Percentiles rank a stretch among this genome's conserved stretches.
phyloP scores from a whole-genome alignment of 1,139 yeast species.

The Suhomyces terraborum region DNA sequence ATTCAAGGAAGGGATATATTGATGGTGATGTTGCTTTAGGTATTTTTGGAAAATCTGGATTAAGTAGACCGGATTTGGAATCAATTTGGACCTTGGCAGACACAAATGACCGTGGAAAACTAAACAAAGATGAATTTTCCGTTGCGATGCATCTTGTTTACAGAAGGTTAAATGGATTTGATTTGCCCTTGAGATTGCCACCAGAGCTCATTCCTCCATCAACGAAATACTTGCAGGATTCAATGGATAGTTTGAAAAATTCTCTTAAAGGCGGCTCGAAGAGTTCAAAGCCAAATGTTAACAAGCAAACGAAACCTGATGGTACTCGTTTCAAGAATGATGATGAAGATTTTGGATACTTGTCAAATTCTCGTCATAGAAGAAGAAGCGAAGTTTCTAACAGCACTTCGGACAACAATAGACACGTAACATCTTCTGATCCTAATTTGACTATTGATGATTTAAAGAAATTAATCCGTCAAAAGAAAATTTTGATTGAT shows the following conservation, averaged over 20 bases:
- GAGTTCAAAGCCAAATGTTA: conserved; percentile 39
- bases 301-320: conserved; percentile 43
- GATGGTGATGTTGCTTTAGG: conserved; percentile 83
- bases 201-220: conserved; percentile 80
- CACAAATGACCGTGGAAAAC: conserved; percentile 66
- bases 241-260: conserved; percentile 44
- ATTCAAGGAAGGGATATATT: conserved; percentile 62
- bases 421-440: conserved; percentile 29
- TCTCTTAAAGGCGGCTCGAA: conserved; percentile 44
- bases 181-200: conserved; percentile 71
- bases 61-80: conserved; percentile 81
- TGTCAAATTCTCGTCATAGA: conserved; percentile 68
- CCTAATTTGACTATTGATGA: conserved; percentile 47
- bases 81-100: conserved; percentile 86
- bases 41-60: conserved; percentile 88
- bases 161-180: conserved; percentile 70
- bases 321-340: conserved; percentile 70
- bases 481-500: conserved; percentile 67
- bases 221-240: conserved; percentile 56
- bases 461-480: conserved; percentile 63
- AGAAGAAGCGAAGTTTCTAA: conserved; percentile 26
- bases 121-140: conserved; percentile 77
- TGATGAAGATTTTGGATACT: conserved; percentile 62
- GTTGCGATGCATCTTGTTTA: conserved; percentile 84
- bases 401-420: conserved; percentile 13